Base-by-base conservation (phyloP, 352 stramenopile species). In the Globisporangium ultimum region DNA sequence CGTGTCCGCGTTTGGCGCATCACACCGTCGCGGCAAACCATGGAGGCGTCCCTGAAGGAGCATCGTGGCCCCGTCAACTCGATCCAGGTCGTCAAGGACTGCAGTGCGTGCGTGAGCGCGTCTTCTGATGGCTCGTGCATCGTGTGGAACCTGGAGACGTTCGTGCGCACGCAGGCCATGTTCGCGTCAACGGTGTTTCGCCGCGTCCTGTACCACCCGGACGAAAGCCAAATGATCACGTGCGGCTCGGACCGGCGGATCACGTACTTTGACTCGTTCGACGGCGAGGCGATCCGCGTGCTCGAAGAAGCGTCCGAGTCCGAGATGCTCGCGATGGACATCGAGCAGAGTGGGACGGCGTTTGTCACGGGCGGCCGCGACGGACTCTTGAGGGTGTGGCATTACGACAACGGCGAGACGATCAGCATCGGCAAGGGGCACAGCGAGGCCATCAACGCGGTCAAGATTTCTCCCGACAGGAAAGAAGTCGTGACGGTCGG, bases 111-210 rank as follows among this genome's bases (percentile, higher is more conserved):
- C 60, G 84, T 93, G 58, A 91, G 81, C 45, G 81, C 81, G 48
- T 89, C 79, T 20, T 89, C 81, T 5, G 84, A 93, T 48, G 84
- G 84, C 38, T 97, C 87, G 43, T 99, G 96, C 64, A 98, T 99
- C 60, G 85, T 98, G 22, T 99, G 96, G 95, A 97, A 99, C 70
- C 79, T 98, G 15, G 72, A 97, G 43, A 96, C 87, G 17, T 95
- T 89, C 58, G 84, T 98, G 36, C 82, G 96, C 36, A 87, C 96
- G 34, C 86, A 98, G 58, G 96, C 96, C 32, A 89, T 99, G 77
- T 98, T 98, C 64, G 96, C 97, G 32, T 94, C 86, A 49, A 98
- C 94, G 14, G 86, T 99, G 11, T 99, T 99, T 68, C 89, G 93
- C 49, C 69, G 84, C 52, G 83, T 98, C 20, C 59, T 95, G 36